A percentile compares a stretch with the other conserved stretches of the same genome.
Conservation (phyloP, 2,329 filamentous ascomycete genomes). For the Fusarium phyllophilum region DNA sequence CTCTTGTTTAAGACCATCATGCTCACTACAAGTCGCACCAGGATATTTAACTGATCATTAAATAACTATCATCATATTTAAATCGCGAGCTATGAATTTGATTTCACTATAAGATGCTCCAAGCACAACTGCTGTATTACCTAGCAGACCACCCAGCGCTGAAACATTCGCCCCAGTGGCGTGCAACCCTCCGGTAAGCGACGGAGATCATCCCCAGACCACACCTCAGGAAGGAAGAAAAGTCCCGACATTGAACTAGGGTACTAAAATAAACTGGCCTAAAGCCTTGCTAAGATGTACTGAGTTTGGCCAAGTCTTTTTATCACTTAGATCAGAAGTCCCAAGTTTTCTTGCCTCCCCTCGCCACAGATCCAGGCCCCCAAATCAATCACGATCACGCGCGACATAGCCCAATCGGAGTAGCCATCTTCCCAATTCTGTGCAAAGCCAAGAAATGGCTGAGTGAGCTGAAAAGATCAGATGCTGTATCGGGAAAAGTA, state of each 20-base stretch:
- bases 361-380: not conserved
- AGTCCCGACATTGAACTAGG: fast-evolving
- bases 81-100: fast-evolving
- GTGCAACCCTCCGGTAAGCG: not conserved
- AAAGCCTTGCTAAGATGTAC: fast-evolving
- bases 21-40: too few relatives aligned
- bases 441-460: not conserved
- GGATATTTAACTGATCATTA: too few relatives aligned
- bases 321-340: not conserved
- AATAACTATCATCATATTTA: too few relatives aligned
- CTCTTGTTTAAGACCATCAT: too few relatives aligned
- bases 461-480: not conserved
- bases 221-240: not conserved
- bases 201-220: not conserved
- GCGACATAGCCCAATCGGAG: not conserved
- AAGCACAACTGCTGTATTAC: too few relatives aligned
- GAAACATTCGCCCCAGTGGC: not conserved
- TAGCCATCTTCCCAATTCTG: not conserved
- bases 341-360: not conserved
- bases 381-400: not conserved
- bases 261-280: fast-evolving
- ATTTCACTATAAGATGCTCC: too few relatives aligned
- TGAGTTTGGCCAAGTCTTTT: fast-evolving
- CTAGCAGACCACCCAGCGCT: not conserved
- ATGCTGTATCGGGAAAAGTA: not conserved